phyloP scores from a whole-genome alignment of 164 flowering plant species.

The Cinnamomum chago region DNA sequence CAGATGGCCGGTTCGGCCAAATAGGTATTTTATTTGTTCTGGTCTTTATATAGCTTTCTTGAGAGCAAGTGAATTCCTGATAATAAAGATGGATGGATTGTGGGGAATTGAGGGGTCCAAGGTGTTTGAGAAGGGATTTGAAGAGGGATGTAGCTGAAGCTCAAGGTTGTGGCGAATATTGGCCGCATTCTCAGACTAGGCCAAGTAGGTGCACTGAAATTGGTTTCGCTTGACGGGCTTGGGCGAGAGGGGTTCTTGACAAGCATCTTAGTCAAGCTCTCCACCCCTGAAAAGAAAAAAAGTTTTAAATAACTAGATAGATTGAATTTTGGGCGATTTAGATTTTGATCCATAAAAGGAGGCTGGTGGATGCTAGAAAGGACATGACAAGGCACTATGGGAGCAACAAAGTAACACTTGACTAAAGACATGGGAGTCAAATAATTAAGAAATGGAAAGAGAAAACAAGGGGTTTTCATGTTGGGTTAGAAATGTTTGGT shows the following conservation, averaged over 20 bases:
- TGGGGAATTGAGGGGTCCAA: constrained; percentile 15
- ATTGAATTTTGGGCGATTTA: not conserved
- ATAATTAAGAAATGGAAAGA: not conserved
- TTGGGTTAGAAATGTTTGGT: not conserved
- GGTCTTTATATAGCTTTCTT: too few relatives aligned
- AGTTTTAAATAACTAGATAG: not conserved
- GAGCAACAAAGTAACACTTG: not conserved
- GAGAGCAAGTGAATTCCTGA: too few relatives aligned
- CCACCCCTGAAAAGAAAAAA: constrained; percentile 48
- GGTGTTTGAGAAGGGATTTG: constrained; percentile 17
- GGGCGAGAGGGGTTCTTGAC: constrained; percentile 66
- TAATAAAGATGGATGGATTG: constrained; percentile 1
- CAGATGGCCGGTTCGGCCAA: too few relatives aligned
- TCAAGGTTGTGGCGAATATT: constrained; percentile 46
- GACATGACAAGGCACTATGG: too few relatives aligned
- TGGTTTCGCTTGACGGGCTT: constrained; percentile 81
- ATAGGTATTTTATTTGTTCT: too few relatives aligned
- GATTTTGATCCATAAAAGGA: not conserved
- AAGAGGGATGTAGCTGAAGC: constrained; percentile 58
- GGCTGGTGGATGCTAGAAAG: not conserved
- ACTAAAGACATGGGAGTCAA: not conserved
- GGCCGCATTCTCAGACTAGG: constrained; percentile 19
- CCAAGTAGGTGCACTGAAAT: constrained; percentile 47
- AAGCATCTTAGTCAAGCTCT: constrained; percentile 76
- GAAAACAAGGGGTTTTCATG: not conserved